These are phyloP conservation scores for Laguncularia racemosa DNA, from an alignment of 345 rosid genomes.

Conservation along the genomic window DNA sequence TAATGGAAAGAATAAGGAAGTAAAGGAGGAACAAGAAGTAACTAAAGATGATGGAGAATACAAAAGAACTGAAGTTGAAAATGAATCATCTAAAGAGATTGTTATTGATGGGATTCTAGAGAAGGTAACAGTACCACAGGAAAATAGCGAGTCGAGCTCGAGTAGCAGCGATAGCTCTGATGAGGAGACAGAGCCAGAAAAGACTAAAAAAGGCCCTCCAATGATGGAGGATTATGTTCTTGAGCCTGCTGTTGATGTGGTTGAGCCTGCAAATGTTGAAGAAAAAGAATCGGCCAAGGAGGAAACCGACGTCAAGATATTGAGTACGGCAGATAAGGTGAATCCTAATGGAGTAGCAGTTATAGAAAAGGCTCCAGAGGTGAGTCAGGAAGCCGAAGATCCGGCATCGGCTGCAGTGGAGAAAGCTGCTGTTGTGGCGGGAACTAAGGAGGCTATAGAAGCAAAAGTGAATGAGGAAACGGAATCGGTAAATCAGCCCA, in stretches of 20 bases:
- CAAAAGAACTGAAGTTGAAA: slow-evolving; percentile 10
- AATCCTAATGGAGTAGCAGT: too few relatives aligned
- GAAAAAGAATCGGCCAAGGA: too few relatives aligned
- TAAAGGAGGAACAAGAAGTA: not conserved
- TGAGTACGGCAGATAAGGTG: too few relatives aligned
- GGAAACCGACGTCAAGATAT: too few relatives aligned
- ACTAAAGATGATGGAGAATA: slow-evolving; percentile 4
- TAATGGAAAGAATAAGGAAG: slow-evolving; percentile 11
- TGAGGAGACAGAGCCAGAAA: slow-evolving; percentile 12
- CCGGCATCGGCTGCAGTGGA: slow-evolving; percentile 8
- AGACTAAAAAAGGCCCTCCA: not conserved
- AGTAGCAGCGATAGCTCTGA: slow-evolving; percentile 13
- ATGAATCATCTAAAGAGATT: slow-evolving; percentile 5
- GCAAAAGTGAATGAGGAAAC: slow-evolving; percentile 5
- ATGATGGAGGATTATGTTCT: slow-evolving; percentile 9
- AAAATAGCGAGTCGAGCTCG: slow-evolving; percentile 12
- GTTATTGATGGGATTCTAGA: not conserved
- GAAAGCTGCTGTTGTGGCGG: not conserved
- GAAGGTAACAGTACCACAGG: not conserved
- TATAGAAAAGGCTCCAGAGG: too few relatives aligned
- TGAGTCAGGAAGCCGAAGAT: too few relatives aligned
- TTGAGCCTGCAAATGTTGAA: too few relatives aligned
- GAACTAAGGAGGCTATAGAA: slow-evolving; percentile 1
- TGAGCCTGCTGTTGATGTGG: too few relatives aligned
- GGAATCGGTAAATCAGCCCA: slow-evolving; percentile 1